These are phyloP conservation scores for Corylus heterophylla DNA, from an alignment of 306 rosid genomes.

Conservation along the genomic window DNA sequence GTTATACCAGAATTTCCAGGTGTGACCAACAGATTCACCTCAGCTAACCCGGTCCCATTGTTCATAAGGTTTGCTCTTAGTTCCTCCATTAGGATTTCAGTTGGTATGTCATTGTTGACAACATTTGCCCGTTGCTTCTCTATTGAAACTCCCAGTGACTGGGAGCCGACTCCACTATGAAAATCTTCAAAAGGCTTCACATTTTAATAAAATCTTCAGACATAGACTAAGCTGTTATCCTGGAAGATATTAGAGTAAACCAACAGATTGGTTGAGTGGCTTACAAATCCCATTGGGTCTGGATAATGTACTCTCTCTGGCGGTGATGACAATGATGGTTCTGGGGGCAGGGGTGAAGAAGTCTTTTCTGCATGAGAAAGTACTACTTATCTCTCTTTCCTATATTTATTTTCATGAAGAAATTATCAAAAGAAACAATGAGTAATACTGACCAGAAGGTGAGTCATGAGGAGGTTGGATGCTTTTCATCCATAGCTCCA, in stretches of 20 bases:
- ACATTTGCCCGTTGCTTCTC: slow-evolving; percentile 41
- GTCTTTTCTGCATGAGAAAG: slow-evolving; percentile 43
- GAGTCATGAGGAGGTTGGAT: slow-evolving; percentile 50
- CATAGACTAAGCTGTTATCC: slow-evolving; percentile 17
- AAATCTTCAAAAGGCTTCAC: slow-evolving; percentile 60
- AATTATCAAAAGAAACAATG: not conserved
- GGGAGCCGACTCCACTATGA: slow-evolving; percentile 44
- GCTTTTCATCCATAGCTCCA: slow-evolving; percentile 69
- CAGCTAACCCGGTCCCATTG: slow-evolving; percentile 31
- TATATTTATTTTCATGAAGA: not conserved
- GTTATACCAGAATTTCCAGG: slow-evolving; percentile 58
- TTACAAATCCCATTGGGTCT: slow-evolving; percentile 48
- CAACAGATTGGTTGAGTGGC: slow-evolving; percentile 27
- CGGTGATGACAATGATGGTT: slow-evolving; percentile 49
- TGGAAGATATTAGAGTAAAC: slow-evolving; percentile 17
- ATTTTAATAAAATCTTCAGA: slow-evolving; percentile 30
- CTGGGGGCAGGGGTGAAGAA: slow-evolving; percentile 55
- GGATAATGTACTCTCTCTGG: slow-evolving; percentile 36
- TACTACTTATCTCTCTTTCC: slow-evolving; percentile 20
- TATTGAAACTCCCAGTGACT: slow-evolving; percentile 25
- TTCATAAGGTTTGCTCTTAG: slow-evolving; percentile 40
- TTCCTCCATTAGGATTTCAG: slow-evolving; percentile 35
- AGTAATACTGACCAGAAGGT: slow-evolving; percentile 61
- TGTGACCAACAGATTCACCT: slow-evolving; percentile 40
- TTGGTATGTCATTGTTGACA: slow-evolving; percentile 27